Conservation (phyloP, 139 green algal species). For the Chlorella sp. region DNA sequence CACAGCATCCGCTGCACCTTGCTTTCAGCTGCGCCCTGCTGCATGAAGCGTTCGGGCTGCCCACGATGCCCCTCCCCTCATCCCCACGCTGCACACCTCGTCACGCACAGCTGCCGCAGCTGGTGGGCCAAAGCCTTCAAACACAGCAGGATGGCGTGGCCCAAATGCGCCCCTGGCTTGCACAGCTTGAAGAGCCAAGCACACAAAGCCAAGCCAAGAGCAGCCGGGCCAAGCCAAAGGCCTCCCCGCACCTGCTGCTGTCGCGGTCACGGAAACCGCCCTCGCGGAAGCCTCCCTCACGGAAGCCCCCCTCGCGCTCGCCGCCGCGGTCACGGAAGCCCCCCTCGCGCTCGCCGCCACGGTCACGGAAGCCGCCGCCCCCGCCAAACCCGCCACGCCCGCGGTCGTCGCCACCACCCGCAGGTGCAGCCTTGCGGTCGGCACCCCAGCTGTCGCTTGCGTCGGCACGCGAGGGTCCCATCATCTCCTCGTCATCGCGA, state of each 20-base stretch:
- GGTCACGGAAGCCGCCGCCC: constrained; percentile 39
- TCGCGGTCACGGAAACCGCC: constrained; percentile 43
- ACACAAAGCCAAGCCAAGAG: too few relatives aligned
- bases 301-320: constrained; percentile 28
- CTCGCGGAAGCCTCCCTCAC: constrained; percentile 21
- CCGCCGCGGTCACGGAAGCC: constrained; percentile 39
- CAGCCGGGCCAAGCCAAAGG: neutral
- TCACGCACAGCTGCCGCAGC: neutral
- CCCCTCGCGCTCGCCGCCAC: constrained; percentile 5
- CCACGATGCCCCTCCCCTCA: too few relatives aligned
- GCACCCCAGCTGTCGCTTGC: constrained; percentile 77
- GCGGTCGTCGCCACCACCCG: constrained; percentile 7
- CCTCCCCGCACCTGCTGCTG: constrained; percentile 34
- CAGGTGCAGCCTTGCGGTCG: constrained; percentile 73
- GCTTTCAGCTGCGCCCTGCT: too few relatives aligned
- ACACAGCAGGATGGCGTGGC: neutral
- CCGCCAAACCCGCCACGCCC: constrained; percentile 36
- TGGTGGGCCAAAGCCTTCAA: neutral
- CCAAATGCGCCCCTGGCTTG: too few relatives aligned
- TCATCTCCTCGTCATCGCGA: constrained; percentile 37
- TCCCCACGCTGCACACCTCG: neutral
- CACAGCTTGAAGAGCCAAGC: too few relatives aligned
- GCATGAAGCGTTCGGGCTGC: too few relatives aligned
- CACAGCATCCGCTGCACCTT: too few relatives aligned
- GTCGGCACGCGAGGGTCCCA: constrained; percentile 81